These are phyloP conservation scores for Wallacemonas sp. DNA, from an alignment of 208 protist genomes.

Conservation along the genomic window DNA sequence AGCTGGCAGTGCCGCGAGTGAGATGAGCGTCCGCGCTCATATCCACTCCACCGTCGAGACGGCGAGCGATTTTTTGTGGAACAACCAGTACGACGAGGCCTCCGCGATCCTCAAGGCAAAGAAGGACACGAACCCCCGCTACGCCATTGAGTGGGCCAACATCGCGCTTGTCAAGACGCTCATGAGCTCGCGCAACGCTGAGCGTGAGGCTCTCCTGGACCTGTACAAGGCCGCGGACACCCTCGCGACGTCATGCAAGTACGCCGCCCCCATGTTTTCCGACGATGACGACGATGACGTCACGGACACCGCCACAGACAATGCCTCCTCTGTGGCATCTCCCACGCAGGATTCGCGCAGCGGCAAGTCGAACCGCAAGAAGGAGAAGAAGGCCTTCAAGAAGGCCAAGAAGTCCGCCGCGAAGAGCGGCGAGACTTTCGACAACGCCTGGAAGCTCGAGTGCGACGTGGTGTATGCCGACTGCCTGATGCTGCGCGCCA, in stretches of 20 bases:
- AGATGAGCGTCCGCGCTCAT: constrained; percentile 24
- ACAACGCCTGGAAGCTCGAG: constrained; percentile 87
- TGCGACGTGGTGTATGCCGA: constrained; percentile 92
- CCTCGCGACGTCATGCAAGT: constrained; percentile 70
- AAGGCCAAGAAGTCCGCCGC: constrained; percentile 48
- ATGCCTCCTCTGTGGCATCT: neutral
- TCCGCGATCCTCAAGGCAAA: constrained; percentile 47
- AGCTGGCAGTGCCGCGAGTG: constrained; percentile 33
- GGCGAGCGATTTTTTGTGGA: constrained; percentile 79
- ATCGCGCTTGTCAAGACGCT: constrained; percentile 73
- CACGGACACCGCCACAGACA: constrained; percentile 17
- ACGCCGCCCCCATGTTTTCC: constrained; percentile 70
- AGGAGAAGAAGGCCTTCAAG: constrained; percentile 73
- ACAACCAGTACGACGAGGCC: constrained; percentile 81
- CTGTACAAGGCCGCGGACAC: constrained; percentile 81
- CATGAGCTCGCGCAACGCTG: constrained; percentile 85
- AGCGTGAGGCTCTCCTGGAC: constrained; percentile 63
- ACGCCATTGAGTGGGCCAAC: constrained; percentile 83
- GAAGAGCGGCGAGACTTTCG: constrained; percentile 55
- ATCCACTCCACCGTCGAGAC: constrained; percentile 55
- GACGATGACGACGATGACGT: constrained; percentile 41
- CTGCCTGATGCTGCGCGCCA: constrained; percentile 77
- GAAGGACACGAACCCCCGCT: constrained; percentile 82
- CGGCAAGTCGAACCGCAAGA: constrained; percentile 27
- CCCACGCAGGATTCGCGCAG: neutral